Evolutionary conservation across 495 filamentous ascomycete species (phyloP), one percentile per base, ranked within the genome.

Genomic region (Podospora comata): DNA sequence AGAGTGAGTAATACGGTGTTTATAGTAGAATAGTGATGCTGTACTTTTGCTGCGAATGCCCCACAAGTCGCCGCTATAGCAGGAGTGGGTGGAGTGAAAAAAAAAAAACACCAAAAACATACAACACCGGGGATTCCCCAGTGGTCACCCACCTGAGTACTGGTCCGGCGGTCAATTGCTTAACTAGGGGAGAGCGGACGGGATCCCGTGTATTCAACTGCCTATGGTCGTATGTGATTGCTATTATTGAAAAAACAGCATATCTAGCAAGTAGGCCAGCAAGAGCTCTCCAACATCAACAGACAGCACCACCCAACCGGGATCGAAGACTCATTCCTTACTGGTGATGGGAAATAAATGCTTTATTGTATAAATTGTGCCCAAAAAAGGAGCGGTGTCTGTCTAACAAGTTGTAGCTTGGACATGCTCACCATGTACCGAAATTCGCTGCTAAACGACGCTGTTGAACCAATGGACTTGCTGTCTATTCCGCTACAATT

Each of bases 101-200:
- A n/a, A n/a, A 48, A 48, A 48, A 48, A 11, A 23, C 23, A 23
- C 23, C 23, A 0, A 58, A 58, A 58, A 58, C 55, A 58, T 58
- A 58, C 55, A 58, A 58, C 55, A 58, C 55, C 55, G 11, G n/a
- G 55, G 55, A 58, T 58, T 58, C 55, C 55, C 55, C 55, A 58
- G 55, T 58, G 55, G 55, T 19, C 55, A 58, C 55, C 55, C 55
- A 58, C 55, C 55, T 58, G 55, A 58, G 55, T 58, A 58, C 55
- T 58, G 1, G n/a, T 58, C n/a, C 11, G n/a, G 55, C 55, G 16
- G 23, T 58, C 55, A 58, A 18, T 58, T 15, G 69, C 55, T 79
- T 80, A 74, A 76, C 78, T 77, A 82, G 74, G 80, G 80, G 75
- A 80, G 81, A 84, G 79, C 81, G 79, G 79, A 83, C 81, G 81